A percentile compares a stretch with the other conserved stretches of the same genome.
phyloP scores from a whole-genome alignment of 306 rosid genomes.

The barrel medic (Medicago truncatula) region DNA sequence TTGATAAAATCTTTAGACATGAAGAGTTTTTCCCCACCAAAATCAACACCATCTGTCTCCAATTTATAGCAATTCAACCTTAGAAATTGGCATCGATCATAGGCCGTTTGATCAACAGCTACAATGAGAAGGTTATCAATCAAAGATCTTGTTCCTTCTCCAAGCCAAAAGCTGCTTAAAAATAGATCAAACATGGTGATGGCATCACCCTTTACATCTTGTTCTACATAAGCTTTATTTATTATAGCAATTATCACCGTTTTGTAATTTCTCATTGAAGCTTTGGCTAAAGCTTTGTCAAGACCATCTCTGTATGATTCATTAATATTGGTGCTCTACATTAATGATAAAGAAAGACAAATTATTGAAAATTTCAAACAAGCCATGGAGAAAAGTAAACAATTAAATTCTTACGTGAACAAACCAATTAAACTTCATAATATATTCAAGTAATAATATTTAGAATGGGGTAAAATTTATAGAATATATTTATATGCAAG shows the following conservation, averaged over 20 bases:
- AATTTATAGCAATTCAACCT: conserved; percentile 60
- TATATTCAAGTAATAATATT: not conserved
- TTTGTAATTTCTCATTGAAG: conserved; percentile 65
- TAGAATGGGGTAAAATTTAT: too few relatives aligned
- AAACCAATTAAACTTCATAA: not conserved
- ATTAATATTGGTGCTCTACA: conserved; percentile 11
- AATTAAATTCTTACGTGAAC: too few relatives aligned
- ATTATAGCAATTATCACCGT: conserved; percentile 66
- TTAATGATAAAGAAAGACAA: not conserved
- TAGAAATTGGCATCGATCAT: not conserved
- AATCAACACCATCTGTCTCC: conserved; percentile 65
- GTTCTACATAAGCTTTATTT: conserved; percentile 73
- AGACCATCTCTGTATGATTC: conserved; percentile 49
- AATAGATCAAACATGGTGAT: conserved; percentile 81
- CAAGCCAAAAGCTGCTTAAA: conserved; percentile 71
- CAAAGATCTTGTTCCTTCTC: conserved; percentile 60
- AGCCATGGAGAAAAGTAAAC: not conserved
- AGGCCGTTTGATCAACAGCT: conserved; percentile 62
- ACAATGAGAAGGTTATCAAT: conserved; percentile 63
- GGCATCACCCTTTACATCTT: conserved; percentile 49
- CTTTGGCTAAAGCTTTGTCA: conserved; percentile 52
- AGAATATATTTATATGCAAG: not conserved
- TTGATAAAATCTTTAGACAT: conserved; percentile 74
- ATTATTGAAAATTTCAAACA: not conserved
- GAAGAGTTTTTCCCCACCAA: conserved; percentile 62